Evolutionary conservation across 192 early-diverging fungal genomes (phyloP), one percentile per base, ranked within the genome.

Genomic region (Backusella psychrophila): DNA sequence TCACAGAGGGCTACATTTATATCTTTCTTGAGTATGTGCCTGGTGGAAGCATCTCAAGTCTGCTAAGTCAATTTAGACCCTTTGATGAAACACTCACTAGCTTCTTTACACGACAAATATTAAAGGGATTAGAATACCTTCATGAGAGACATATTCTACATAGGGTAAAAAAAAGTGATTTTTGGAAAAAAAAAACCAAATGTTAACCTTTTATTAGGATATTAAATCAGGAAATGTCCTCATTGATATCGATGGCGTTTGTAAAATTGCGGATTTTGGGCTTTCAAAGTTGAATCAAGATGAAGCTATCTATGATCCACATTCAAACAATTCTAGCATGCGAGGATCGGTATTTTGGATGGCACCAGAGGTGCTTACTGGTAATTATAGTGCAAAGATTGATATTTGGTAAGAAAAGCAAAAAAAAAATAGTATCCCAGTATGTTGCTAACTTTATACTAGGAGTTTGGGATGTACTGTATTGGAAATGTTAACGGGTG

Each of bases 11-110:
- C 4, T 6, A 66, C 6, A 82, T 96, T 77, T 97, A 97, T 86
- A 95, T 99, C 75, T 98, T 98, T 80, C 83, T 99, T 67, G 96
- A 99, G 85, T 99, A 99, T 82, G 95, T 99, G 65, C 89, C 94
- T 9, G 97, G 97, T 68, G 97, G 97, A 14, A 93, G 92, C 5
- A 92, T 98, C 65, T 85, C 94, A 29, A 89, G 87, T 29, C 83
- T 92, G 69, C 83, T 98, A 69, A 88, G 90, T 80, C 85, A 90
- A 67, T 85, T 89, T 71, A 91, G 91, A 7, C 83, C 86, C 35
- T 87, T 94, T 81, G 86, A 89, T 7, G 93, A 95, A 52, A 78
- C 90, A 11, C 84, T 94, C 0, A 87, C 92, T 29, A 85, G 89
- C 39, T 89, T 84, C 34, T 94, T 95, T 73, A 87, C 92, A 14